Evolutionary conservation across 2,329 filamentous ascomycete genomes (phyloP).

Genomic region (Colletotrichum sansevieriae): DNA sequence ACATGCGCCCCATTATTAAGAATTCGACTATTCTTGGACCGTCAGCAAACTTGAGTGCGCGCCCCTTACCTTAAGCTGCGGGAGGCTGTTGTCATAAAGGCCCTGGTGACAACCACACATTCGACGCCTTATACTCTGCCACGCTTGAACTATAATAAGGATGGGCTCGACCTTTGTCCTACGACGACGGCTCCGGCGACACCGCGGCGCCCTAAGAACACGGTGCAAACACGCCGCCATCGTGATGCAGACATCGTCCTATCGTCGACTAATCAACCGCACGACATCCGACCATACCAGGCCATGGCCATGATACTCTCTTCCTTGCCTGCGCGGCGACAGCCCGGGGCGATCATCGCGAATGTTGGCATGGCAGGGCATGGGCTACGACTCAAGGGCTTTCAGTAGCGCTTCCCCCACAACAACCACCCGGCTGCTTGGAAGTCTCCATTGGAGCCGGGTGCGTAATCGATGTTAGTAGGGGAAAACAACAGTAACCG

Average conservation of each 20-base stretch:
- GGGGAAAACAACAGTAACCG: slow-evolving; percentile 13
- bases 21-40: slow-evolving; percentile 19
- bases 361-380: slow-evolving; percentile 9
- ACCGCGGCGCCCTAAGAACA: slow-evolving; percentile 15
- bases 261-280: slow-evolving; percentile 14
- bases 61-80: slow-evolving; percentile 13
- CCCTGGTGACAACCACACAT: slow-evolving; percentile 17
- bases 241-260: slow-evolving; percentile 13
- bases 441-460: slow-evolving; percentile 25
- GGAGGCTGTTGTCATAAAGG: slow-evolving; percentile 20
- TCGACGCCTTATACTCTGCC: slow-evolving; percentile 14
- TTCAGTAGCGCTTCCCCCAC: slow-evolving; percentile 2
- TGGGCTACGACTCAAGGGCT: not conserved
- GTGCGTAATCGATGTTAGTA: not conserved
- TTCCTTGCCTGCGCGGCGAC: slow-evolving; percentile 19
- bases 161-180: slow-evolving; percentile 26
- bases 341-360: slow-evolving; percentile 19
- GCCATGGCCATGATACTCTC: slow-evolving; percentile 4
- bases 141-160: slow-evolving; percentile 19
- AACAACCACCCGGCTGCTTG: slow-evolving; percentile 12
- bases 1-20: slow-evolving; percentile 3
- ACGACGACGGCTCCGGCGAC: slow-evolving; percentile 29
- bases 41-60: slow-evolving; percentile 13
- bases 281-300: not conserved
- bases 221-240: slow-evolving; percentile 3